These are phyloP conservation scores for Naganishia sp. DNA, from an alignment of 1,284 basidiomycete genomes.

Conservation along the genomic window DNA sequence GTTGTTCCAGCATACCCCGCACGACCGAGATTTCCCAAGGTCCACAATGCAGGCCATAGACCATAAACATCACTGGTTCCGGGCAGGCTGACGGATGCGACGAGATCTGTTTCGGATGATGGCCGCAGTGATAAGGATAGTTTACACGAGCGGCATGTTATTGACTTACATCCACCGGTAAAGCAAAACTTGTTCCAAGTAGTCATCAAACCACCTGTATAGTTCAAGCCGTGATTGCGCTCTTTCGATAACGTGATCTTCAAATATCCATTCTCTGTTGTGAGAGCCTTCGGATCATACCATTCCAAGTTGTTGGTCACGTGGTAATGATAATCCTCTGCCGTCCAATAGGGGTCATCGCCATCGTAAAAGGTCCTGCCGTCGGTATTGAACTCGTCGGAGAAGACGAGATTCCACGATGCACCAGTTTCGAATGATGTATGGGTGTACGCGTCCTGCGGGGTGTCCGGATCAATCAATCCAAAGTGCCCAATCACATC, in stretches of 20 bases:
- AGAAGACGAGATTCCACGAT: constrained; percentile 80
- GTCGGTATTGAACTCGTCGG: constrained; percentile 83
- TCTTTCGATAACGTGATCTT: constrained; percentile 65
- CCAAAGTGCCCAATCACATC: constrained; percentile 47
- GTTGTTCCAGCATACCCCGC: constrained; percentile 56
- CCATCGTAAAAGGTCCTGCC: constrained; percentile 64
- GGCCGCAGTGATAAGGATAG: neutral
- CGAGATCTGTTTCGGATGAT: constrained; percentile 18
- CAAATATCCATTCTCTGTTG: constrained; percentile 65
- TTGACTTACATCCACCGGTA: constrained; percentile 62
- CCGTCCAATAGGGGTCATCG: constrained; percentile 62
- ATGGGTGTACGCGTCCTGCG: constrained; percentile 58
- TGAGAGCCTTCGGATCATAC: constrained; percentile 63
- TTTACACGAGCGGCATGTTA: constrained; percentile 50
- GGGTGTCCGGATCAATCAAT: constrained; percentile 70
- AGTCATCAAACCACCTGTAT: constrained; percentile 65
- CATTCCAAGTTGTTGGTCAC: constrained; percentile 81
- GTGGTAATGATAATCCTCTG: constrained; percentile 61
- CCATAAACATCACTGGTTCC: constrained; percentile 70
- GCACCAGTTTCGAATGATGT: constrained; percentile 67
- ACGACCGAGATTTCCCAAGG: constrained; percentile 49
- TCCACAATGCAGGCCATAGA: constrained; percentile 62
- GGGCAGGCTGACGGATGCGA: constrained; percentile 65
- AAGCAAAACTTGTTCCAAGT: constrained; percentile 93
- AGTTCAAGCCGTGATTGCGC: constrained; percentile 70